Conservation (phyloP, 2,329 filamentous ascomycete genomes). For the Claviceps sp. region DNA sequence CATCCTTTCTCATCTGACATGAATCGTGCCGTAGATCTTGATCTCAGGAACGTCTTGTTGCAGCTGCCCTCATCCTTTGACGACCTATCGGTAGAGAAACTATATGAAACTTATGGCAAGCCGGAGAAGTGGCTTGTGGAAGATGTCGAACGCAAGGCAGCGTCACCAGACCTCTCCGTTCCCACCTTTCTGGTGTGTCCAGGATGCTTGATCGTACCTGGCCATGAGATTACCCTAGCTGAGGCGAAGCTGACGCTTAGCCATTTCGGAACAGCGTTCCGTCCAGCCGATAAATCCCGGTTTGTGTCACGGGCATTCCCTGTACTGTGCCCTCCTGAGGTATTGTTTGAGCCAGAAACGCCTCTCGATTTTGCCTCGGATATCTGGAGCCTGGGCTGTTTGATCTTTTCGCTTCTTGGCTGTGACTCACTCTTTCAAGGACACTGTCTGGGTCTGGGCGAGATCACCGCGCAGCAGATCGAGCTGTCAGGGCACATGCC, state of each 20-base stretch:
- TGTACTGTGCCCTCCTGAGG: background rate
- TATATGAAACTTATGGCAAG: conserved; percentile 10
- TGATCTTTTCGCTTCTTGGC: too few relatives aligned
- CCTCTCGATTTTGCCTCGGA: too few relatives aligned
- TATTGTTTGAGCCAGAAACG: too few relatives aligned
- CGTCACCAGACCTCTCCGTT: background rate
- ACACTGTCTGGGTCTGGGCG: too few relatives aligned
- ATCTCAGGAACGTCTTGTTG: conserved; percentile 22
- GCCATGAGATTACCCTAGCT: background rate
- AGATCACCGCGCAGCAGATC: too few relatives aligned
- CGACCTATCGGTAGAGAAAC: conserved; percentile 10
- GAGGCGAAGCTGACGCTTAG: background rate
- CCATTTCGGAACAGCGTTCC: too few relatives aligned
- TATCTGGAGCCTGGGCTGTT: too few relatives aligned
- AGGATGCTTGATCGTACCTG: background rate
- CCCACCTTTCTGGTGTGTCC: conserved; percentile 3
- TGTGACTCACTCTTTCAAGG: too few relatives aligned
- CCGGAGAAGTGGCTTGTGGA: conserved; percentile 13
- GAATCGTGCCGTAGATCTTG: conserved; percentile 13
- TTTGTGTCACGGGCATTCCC: background rate
- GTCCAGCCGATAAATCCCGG: background rate
- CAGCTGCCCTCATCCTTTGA: conserved; percentile 11
- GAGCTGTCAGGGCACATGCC: too few relatives aligned
- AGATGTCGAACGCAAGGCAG: conserved; percentile 9
- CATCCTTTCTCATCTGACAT: background rate